Evolutionary conservation across 1,284 basidiomycete species (phyloP), one percentile per base, ranked within the genome.

Genomic region (Neonothopanus nambi): DNA sequence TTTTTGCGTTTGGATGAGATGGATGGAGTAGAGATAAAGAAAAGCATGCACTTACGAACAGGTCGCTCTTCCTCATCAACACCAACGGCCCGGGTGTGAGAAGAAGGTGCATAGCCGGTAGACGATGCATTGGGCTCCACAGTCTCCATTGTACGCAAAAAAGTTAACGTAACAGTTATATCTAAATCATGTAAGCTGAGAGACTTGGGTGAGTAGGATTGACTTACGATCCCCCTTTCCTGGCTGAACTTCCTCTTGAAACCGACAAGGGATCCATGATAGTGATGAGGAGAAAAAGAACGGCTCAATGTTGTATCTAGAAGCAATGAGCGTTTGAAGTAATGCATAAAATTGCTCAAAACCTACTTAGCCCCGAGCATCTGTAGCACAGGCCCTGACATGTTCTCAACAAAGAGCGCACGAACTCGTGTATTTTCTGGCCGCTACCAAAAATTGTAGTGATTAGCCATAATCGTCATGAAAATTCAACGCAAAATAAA

Each of bases 221-320:
- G 37, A 58, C 76, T 63, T 63, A 75, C 79, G 73, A 65, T 76
- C 75, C 54, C 73, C 74, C 52, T 65, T 56, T 18, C 61, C 61
- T 13, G 61, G 59, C 43, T 62, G 59, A 2, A 69, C 59, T 54
- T 72, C 70, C 53, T 77, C 77, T 56, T 76, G 71, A 53, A 75
- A 80, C 47, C 77, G 70, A 2, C 76, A 73, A 5, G 78, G 77
- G 33, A 79, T 79, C 75, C 75, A 78, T 52, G 73, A 75, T 11
- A 79, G 54, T 5, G 78, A 76, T 0, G 77, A 77, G 5, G 77
- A 75, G 59, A 75, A 80, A 61, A 77, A 80, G 64, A 78, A 80
- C 0, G 77, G 77, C 58, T 78, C 77, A 24, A 79, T 72, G 51
- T 77, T 75, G 58, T 72, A 79, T 63, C 76, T 78, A 39, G 11